Evolutionary conservation across 805 yeast species (phyloP), one percentile per base, ranked within the genome.

Genomic region (Teunomyces aglyptinius): DNA sequence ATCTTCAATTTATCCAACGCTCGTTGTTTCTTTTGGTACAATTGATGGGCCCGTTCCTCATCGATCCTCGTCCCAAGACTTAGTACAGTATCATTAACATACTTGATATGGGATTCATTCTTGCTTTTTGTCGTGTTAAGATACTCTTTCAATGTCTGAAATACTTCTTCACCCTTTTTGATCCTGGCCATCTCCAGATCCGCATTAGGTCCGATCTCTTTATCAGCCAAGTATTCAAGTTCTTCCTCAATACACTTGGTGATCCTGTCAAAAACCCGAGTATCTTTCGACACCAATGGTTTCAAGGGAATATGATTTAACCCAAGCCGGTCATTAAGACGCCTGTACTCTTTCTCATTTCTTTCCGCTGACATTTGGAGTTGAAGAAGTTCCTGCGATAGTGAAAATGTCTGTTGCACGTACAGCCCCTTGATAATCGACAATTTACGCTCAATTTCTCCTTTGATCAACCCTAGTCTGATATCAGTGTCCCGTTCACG

Each of bases 1-100:
- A 40, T 12, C 38, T 48, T 44, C 43, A 59, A 34, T 42, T 55
- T 56, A 16, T 41, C 29, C 42, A 60, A 48, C 18, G 47, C 32
- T 31, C 41, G 40, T 16, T 46, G 34, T 46, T 54, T 56, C 41
- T 46, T 46, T 31, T 49, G 44, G 41, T 50, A 57, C 15, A 48
- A 43, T 19, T 41, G 48, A 19, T 45, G 26, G 13, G 48, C 40
- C 13, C 12, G 26, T 41, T 15, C 44, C 29, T 8, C 22, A 18
- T 32, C 42, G 34, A 18, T 53, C 27, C 22, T 49, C 6, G 26
- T 7, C 19, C 36, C 49, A 16, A 43, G 36, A n/a, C 48, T 51
- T 11, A 56, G 16, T 26, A 51, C 32, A 5, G 43, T n/a, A 7
- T 49, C 50, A 26, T 39, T 47, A 35, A 49, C 29, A 10, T 47